These are phyloP conservation scores for Erysimum cheiranthoides DNA, from an alignment of 345 rosid species.

Conservation along the genomic window DNA sequence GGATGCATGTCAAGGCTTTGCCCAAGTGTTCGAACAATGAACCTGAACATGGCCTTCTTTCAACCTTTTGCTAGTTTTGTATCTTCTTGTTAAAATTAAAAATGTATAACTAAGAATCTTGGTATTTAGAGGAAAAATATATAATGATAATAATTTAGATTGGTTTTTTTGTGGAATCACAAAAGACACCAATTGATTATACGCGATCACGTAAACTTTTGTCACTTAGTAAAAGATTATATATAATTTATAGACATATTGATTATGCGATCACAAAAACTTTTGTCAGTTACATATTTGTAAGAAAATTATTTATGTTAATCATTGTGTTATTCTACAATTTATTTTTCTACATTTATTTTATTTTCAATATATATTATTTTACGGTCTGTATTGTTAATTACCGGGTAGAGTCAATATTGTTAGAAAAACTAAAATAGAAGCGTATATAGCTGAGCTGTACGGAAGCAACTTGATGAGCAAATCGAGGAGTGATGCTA, in stretches of 20 bases:
- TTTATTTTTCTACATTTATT: too few species aligned
- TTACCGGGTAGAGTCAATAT: slow-evolving; percentile 11
- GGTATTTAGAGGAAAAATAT: background rate
- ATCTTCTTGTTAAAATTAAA: background rate
- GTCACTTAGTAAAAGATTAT: too few species aligned
- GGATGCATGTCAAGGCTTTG: slow-evolving; percentile 36
- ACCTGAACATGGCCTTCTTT: slow-evolving; percentile 41
- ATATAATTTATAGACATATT: too few species aligned
- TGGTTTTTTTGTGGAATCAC: background rate
- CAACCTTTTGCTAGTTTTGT: slow-evolving; percentile 30
- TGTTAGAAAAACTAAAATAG: slow-evolving; percentile 19
- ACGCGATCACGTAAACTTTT: background rate
- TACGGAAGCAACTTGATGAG: slow-evolving; percentile 48
- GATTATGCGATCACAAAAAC: background rate
- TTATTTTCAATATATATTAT: too few species aligned
- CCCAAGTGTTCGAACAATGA: slow-evolving; percentile 43
- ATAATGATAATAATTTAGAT: background rate
- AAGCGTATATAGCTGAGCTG: slow-evolving; percentile 35
- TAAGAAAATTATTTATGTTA: too few species aligned
- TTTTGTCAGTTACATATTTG: background rate
- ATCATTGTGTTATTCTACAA: too few species aligned
- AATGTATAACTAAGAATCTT: background rate
- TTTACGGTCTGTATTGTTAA: too few species aligned
- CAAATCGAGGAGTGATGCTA: slow-evolving; percentile 40
- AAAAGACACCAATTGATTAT: background rate